These are phyloP conservation scores for Phialemonium atrogriseum DNA, from an alignment of 2,329 filamentous ascomycete species.

Conservation along the genomic window DNA sequence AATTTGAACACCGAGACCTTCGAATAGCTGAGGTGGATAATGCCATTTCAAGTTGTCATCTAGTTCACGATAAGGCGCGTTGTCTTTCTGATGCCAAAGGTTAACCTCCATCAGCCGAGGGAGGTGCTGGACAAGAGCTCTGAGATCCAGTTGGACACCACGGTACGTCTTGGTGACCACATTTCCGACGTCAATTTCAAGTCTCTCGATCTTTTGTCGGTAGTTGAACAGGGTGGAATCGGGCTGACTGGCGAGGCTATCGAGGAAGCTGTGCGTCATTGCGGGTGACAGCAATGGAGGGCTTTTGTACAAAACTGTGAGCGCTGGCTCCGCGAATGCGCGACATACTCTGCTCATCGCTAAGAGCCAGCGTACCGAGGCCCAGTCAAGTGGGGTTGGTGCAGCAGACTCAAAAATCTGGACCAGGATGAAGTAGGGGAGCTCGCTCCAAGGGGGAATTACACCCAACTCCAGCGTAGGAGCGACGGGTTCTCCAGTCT, in stretches of 20 bases:
- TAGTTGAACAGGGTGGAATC: constrained; percentile 52
- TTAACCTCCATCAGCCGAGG: constrained; percentile 62
- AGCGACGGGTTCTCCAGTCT: no score
- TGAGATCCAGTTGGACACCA: constrained; percentile 35
- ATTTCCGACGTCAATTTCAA: constrained; percentile 61
- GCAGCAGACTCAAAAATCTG: constrained; percentile 64
- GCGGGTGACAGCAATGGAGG: constrained; percentile 50
- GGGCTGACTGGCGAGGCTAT: constrained; percentile 46
- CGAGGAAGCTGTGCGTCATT: constrained; percentile 35
- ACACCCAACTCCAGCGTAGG: no score
- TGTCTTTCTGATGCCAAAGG: constrained; percentile 62
- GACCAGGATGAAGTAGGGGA: constrained; percentile 52
- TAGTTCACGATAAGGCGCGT: constrained; percentile 55
- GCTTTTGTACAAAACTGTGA: constrained; percentile 62
- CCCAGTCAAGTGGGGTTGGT: constrained; percentile 37
- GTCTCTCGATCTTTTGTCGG: constrained; percentile 57
- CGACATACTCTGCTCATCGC: constrained; percentile 54
- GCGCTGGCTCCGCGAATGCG: constrained; percentile 61
- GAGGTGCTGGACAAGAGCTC: constrained; percentile 51
- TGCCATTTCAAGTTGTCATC: constrained; percentile 55
- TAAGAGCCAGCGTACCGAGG: constrained; percentile 52
- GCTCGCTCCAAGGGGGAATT: constrained; percentile 18
- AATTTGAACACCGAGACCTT: constrained; percentile 43
- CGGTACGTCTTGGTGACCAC: constrained; percentile 43
- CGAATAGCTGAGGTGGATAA: constrained; percentile 59